Evolutionary conservation across 23 red algal species (phyloP), one percentile per base, ranked within the genome.

Genomic region (Porphyridium purpureum): DNA sequence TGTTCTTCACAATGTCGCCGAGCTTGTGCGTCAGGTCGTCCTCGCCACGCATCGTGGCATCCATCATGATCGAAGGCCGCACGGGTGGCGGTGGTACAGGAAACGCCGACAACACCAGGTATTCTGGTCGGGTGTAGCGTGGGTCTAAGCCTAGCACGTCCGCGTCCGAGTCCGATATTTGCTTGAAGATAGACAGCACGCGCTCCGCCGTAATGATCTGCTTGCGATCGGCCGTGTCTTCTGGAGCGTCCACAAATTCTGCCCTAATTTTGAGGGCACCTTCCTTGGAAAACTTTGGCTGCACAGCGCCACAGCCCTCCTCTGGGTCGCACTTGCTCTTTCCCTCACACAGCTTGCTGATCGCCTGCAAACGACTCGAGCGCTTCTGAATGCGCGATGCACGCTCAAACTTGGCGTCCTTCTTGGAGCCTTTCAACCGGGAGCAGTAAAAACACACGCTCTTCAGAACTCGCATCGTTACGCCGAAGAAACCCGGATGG

Each of bases 1-100:
- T 98, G 31, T 70, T 71, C 26, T 86, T 98, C 4, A 98, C 67
- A 63, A 98, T 98, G 49, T 86, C 90, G 1, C 74, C 90, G 14
- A 98, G 80, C 33, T 86, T 86, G 71, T 80, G 75, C 3, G 90
- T 98, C 35, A 98, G 48, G 35, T 98, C 90, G 72, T 98, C 90
- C 60, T 98, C 90, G 38, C 76, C 82, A 54, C 90, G 72, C 19
- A 30, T 38, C 23, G 70, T 62, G 25, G 79, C 79, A 62, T 72
- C 67, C 55, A 67, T 76, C 80, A 80, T 72, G 33, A 98, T 78
- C 29, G 90, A 98, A 17, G 90, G 90, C 31, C 90, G 80, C 34
- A 98, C 90, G 62, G 69, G 66, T 20, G 80, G 72, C 20, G 90
- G 90, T 30, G 90, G 90, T 6, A 98, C 80, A 17, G 90, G 79